Conservation (phyloP, 2,329 filamentous ascomycete genomes). For the Graphilbum fragrans region DNA sequence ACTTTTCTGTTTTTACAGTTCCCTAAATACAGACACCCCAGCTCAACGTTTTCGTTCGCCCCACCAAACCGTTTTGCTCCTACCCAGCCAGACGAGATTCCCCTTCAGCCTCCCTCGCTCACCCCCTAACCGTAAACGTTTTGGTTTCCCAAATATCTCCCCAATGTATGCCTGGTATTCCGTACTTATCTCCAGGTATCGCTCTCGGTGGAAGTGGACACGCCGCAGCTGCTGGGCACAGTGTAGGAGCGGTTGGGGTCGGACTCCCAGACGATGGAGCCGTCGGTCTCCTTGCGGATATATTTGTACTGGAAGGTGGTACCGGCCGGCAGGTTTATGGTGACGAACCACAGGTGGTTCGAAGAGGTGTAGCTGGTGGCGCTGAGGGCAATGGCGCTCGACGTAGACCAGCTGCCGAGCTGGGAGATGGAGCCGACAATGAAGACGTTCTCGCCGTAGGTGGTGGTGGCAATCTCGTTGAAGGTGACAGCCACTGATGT, state of each 20-base stretch:
- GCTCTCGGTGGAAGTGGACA: not conserved
- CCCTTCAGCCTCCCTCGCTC: too few relatives aligned
- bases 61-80: too few relatives aligned
- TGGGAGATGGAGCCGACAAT: constrained; percentile 45
- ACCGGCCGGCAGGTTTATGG: constrained; percentile 42
- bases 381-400: constrained; percentile 40
- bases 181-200: not conserved
- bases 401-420: constrained; percentile 51
- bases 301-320: constrained; percentile 55
- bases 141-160: too few relatives aligned
- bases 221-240: constrained; percentile 6
- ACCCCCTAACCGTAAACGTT: too few relatives aligned
- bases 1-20: too few relatives aligned
- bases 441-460: constrained; percentile 52
- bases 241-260: constrained; percentile 38
- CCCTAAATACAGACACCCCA: too few relatives aligned
- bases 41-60: too few relatives aligned
- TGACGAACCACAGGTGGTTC: constrained; percentile 50
- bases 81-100: too few relatives aligned
- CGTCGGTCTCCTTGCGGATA: constrained; percentile 43
- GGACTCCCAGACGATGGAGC: constrained; percentile 50
- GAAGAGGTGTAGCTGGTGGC: constrained; percentile 36
- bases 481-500: constrained; percentile 52
- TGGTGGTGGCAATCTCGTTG: constrained; percentile 46
- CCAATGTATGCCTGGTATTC: too few relatives aligned